Evolutionary conservation across 2,329 filamentous ascomycete genomes (phyloP), one percentile per base, ranked within the genome.

Genomic region (Aureobasidium melanogenum): DNA sequence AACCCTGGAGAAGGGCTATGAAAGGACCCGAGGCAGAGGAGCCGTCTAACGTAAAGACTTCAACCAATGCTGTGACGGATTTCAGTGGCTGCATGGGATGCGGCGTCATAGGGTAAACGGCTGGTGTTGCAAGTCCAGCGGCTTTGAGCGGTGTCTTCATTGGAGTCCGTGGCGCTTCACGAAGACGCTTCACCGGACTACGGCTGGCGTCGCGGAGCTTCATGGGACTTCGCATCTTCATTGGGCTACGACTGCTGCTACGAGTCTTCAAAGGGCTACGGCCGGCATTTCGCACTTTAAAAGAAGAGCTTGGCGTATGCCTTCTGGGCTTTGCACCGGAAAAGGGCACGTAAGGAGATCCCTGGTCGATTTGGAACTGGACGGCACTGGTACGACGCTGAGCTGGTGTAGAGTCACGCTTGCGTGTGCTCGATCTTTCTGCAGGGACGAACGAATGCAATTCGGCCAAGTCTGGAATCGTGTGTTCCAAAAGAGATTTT

Each of bases 41-140:
- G 24, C 71, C 71, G 44, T 73, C 71, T 17, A 69, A 67, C 3
- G 71, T 73, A 65, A 69, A 74, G 30, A 74, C 67, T 55, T 73
- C 71, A 12, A 73, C 71, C 34, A 73, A 65, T 26, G 71, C 70
- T 17, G 71, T 63, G 2, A 73, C 68, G 17, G 68, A 68, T 14
- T 66, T 65, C 15, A 74, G 63, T 2, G 72, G 72, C 12, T 68
- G 69, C 34, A 64, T 48, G 17, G 72, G 71, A 52, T 74, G 72
- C 28, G 72, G 72, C 2, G 72, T 74, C 69, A 73, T 70, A 6
- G 71, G 67, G 2, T 63, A 66, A 7, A 63, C 65, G 5, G 70
- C 69, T 22, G 64, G 62, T 32, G 69, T 71, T 55, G 66, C 66
- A 9, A 62, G 64, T 6, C 68, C 56, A 5, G 65, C 65, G 54